These are phyloP conservation scores for Bolboschoenoplectus hybrid DNA, from an alignment of 202 grass and related monocot species.

Conservation along the genomic window DNA sequence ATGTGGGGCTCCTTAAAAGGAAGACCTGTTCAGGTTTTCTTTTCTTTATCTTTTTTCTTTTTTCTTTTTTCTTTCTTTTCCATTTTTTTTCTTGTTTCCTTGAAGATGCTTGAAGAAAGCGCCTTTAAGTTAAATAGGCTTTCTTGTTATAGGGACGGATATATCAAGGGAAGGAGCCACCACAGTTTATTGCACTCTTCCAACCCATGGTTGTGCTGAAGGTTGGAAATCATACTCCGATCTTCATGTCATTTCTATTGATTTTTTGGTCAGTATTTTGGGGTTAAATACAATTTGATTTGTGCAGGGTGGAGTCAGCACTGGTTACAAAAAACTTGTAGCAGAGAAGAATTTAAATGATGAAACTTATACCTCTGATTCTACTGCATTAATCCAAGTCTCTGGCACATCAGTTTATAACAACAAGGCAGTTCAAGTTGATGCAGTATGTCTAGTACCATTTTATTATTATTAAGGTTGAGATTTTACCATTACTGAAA, in stretches of 20 bases:
- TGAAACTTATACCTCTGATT: conserved; percentile 71
- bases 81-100: not conserved
- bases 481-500: not conserved
- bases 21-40: conserved; percentile 77
- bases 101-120: conserved; percentile 37
- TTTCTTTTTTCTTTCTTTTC: conserved; percentile 36
- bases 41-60: not conserved
- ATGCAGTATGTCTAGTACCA: conserved; percentile 60
- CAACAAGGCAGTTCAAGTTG: conserved; percentile 86
- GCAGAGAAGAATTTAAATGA: conserved; percentile 63
- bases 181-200: conserved; percentile 88
- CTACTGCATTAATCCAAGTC: conserved; percentile 70
- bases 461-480: conserved; percentile 9
- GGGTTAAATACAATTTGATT: conserved; percentile 40
- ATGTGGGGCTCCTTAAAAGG: conserved; percentile 85
- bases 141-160: conserved; percentile 68
- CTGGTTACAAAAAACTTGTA: conserved; percentile 69
- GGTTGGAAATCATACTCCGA: conserved; percentile 45
- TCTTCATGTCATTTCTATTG: not conserved
- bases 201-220: conserved; percentile 89
- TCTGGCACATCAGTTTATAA: conserved; percentile 70
- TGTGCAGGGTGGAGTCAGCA: conserved; percentile 78
- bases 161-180: conserved; percentile 87
- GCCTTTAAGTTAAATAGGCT: conserved; percentile 24
- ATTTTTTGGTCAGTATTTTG: not conserved